phyloP scores from a whole-genome alignment of 108 stramenopile species.

The Cyclostephanos tholiformis region DNA sequence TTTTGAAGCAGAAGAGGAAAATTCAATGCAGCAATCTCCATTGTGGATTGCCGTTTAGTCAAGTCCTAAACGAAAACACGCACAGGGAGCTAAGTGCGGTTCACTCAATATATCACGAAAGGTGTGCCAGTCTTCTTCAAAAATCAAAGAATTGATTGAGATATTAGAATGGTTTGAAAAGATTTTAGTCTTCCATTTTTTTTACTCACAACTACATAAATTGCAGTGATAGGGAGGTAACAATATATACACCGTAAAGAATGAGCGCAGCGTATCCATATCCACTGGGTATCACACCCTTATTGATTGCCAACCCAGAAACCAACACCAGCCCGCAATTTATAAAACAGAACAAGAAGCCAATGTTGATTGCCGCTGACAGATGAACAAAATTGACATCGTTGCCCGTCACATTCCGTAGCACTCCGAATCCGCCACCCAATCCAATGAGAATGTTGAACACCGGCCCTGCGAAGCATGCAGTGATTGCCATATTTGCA shows the following conservation, averaged over 20 bases:
- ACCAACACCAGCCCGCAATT: slow-evolving; percentile 42
- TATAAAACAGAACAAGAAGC: slow-evolving; percentile 51
- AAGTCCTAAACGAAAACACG: no score
- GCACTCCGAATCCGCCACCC: slow-evolving; percentile 40
- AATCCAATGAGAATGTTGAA: slow-evolving; percentile 73
- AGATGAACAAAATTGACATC: slow-evolving; percentile 40
- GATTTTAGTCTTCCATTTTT: background rate
- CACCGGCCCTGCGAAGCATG: slow-evolving; percentile 78
- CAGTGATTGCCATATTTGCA: slow-evolving; percentile 66
- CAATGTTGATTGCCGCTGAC: slow-evolving; percentile 40
- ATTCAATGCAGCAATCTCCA: no score
- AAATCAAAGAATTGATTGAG: no score
- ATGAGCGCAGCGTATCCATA: slow-evolving; percentile 68
- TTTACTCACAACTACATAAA: slow-evolving; percentile 18
- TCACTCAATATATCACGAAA: no score
- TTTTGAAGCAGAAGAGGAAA: no score
- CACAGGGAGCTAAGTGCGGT: no score
- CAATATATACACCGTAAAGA: slow-evolving; percentile 53
- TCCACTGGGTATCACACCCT: slow-evolving; percentile 57
- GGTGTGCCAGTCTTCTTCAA: no score
- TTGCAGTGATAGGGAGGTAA: slow-evolving; percentile 40
- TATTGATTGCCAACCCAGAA: slow-evolving; percentile 38
- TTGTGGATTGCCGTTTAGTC: no score
- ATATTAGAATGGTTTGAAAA: no score
- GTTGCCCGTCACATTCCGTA: slow-evolving; percentile 21